Percentiles rank a stretch among this genome's conserved stretches.
Evolutionary conservation across 768 basidiomycete genomes (phyloP).

Genomic region (Pleurotus tuoliensis): DNA sequence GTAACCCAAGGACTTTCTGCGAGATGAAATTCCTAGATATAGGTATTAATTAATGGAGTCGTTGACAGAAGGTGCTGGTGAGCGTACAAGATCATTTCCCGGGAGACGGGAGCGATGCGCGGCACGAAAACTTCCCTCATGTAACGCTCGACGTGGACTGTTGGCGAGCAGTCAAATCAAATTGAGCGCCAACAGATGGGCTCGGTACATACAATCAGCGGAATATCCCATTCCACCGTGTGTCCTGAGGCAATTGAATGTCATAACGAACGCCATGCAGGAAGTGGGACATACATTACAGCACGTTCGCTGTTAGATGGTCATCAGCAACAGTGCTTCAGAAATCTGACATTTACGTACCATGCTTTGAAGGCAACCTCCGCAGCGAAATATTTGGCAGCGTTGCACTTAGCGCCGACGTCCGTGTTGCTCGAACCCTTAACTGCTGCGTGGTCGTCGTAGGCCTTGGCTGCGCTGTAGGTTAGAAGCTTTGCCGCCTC

Average conservation of each 20-base stretch:
- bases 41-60: too few species aligned
- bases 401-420: slow-evolving; percentile 13
- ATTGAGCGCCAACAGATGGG: background rate
- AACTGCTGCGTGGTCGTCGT: slow-evolving; percentile 1
- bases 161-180: background rate
- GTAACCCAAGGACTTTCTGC: slow-evolving; percentile 4
- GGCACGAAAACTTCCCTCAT: slow-evolving; percentile 15
- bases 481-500: slow-evolving; percentile 14
- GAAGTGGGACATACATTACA: background rate
- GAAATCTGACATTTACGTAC: background rate
- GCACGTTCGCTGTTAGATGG: background rate
- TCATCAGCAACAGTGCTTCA: background rate
- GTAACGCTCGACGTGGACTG: slow-evolving; percentile 13
- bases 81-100: slow-evolving; percentile 16
- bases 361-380: slow-evolving; percentile 16
- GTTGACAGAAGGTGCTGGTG: background rate
- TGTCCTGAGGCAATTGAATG: slow-evolving; percentile 2
- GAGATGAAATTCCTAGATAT: slow-evolving; percentile 1
- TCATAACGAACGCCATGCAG: background rate
- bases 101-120: slow-evolving; percentile 16
- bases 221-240: slow-evolving; percentile 17
- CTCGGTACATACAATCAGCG: slow-evolving; percentile 8
- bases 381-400: slow-evolving; percentile 15
- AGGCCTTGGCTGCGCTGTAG: slow-evolving; percentile 14
- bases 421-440: slow-evolving; percentile 3